phyloP scores from a whole-genome alignment of 2,329 filamentous ascomycete species.

The Colletotrichum tabaci region DNA sequence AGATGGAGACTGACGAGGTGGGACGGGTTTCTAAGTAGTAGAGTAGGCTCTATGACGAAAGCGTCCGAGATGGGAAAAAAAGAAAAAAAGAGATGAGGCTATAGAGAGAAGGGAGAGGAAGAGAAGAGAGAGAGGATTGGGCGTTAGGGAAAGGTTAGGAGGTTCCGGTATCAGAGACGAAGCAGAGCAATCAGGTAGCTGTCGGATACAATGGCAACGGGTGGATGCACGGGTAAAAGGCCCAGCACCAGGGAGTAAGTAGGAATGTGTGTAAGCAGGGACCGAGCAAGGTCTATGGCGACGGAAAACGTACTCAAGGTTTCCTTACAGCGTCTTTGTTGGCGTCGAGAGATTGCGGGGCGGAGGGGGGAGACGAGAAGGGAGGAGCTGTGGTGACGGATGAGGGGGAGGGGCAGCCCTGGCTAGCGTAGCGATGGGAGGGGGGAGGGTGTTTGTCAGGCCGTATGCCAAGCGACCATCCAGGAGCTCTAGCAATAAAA shows the following conservation, averaged over 20 bases:
- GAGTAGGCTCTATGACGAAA: background rate
- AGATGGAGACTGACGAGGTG: background rate
- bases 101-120: background rate
- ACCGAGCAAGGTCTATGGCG: background rate
- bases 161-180: background rate
- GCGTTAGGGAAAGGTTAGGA: constrained; percentile 5
- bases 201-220: constrained; percentile 14
- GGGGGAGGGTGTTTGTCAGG: background rate
- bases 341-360: background rate
- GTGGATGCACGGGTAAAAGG: constrained; percentile 6
- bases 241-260: background rate
- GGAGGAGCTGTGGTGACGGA: constrained; percentile 9
- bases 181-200: background rate
- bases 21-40: background rate
- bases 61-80: background rate
- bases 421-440: constrained; percentile 1
- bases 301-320: constrained; percentile 5
- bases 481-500: background rate
- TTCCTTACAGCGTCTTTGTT: constrained; percentile 6
- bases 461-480: background rate
- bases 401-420: constrained; percentile 19
- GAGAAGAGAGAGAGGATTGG: background rate
- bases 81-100: background rate
- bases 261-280: constrained; percentile 14
- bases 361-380: background rate